Percentiles rank a stretch among this genome's conserved stretches.
phyloP scores from a whole-genome alignment of 2,329 filamentous ascomycete species.

The Scleromitrula shiraiana region DNA sequence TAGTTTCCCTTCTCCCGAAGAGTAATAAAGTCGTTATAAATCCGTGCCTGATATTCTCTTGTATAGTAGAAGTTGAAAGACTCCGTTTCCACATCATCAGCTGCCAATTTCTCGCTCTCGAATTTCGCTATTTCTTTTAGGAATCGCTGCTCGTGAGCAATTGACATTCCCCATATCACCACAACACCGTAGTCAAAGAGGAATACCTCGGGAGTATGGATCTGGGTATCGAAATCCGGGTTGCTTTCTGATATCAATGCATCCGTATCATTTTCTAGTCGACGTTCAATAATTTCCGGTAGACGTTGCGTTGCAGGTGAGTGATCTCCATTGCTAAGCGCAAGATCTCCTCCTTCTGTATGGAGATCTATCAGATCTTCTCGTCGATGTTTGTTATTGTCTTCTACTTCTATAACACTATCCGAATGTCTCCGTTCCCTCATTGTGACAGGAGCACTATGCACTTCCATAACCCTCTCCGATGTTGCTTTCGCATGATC shows the following conservation, averaged over 20 bases:
- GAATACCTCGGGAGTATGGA: conserved; percentile 91
- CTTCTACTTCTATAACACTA: conserved; percentile 61
- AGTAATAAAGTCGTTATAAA: conserved; percentile 99
- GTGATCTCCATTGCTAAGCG: conserved; percentile 28
- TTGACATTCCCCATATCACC: conserved; percentile 96
- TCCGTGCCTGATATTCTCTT: conserved; percentile 91
- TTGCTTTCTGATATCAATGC: conserved; percentile 31
- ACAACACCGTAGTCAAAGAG: conserved; percentile 96
- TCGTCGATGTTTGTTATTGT: conserved; percentile 44
- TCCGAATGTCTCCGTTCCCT: conserved; percentile 69
- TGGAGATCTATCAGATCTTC: conserved; percentile 59
- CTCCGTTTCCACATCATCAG: conserved; percentile 88
- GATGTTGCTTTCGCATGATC: conserved; percentile 26
- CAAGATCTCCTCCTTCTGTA: conserved; percentile 28
- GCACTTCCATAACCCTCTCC: conserved; percentile 21
- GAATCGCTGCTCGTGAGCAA: conserved; percentile 82
- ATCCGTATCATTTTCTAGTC: conserved; percentile 32
- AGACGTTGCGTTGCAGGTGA: conserved; percentile 13
- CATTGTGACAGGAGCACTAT: conserved; percentile 31
- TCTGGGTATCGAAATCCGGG: conserved; percentile 73
- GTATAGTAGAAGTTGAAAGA: conserved; percentile 99
- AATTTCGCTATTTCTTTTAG: conserved; percentile 92
- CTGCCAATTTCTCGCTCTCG: conserved; percentile 78
- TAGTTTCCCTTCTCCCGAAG: conserved; percentile 90
- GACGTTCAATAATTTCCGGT: conserved; percentile 20